Percentiles rank a stretch among this genome's conserved stretches.
Conservation (phyloP, 164 flowering plant genomes). For the Vitis rotundifolia region DNA sequence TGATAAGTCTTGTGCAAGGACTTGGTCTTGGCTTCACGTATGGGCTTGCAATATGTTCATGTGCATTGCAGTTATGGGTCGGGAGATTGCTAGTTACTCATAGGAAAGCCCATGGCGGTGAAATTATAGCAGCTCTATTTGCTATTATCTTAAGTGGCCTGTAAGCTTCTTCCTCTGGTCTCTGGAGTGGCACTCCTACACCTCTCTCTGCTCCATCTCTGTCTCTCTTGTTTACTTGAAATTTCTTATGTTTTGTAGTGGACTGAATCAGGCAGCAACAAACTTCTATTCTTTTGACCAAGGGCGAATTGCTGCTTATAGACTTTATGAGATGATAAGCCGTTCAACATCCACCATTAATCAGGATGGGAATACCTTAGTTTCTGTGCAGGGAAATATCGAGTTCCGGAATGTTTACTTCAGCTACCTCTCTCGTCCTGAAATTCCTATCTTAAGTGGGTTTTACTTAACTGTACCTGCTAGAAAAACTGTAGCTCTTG, state of each 20-base stretch:
- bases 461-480: conserved; percentile 94
- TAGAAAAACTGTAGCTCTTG: conserved; percentile 93
- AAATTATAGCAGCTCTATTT: conserved; percentile 83
- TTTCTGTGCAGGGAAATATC: conserved; percentile 84
- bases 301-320: conserved; percentile 97
- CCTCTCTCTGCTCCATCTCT: not conserved
- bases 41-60: conserved; percentile 99
- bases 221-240: not conserved
- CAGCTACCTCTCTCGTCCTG: conserved; percentile 95
- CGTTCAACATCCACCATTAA: conserved; percentile 76
- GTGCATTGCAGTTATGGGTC: conserved; percentile 97
- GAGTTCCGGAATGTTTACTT: conserved; percentile 97
- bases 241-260: conserved; percentile 43
- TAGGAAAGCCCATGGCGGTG: conserved; percentile 83
- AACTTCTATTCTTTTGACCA: conserved; percentile 98
- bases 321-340: conserved; percentile 97
- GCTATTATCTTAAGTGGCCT: conserved; percentile 96
- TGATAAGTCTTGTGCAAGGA: conserved; percentile 99
- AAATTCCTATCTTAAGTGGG: conserved; percentile 95
- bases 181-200: not conserved
- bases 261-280: conserved; percentile 98
- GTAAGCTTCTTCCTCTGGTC: conserved; percentile 48
- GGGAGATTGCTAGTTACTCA: conserved; percentile 75
- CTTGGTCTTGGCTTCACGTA: conserved; percentile 99
- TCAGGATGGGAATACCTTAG: conserved; percentile 69